These are phyloP conservation scores for Mollisiaceae sp. DNA, from an alignment of 2,329 filamentous ascomycete species.

Conservation along the genomic window DNA sequence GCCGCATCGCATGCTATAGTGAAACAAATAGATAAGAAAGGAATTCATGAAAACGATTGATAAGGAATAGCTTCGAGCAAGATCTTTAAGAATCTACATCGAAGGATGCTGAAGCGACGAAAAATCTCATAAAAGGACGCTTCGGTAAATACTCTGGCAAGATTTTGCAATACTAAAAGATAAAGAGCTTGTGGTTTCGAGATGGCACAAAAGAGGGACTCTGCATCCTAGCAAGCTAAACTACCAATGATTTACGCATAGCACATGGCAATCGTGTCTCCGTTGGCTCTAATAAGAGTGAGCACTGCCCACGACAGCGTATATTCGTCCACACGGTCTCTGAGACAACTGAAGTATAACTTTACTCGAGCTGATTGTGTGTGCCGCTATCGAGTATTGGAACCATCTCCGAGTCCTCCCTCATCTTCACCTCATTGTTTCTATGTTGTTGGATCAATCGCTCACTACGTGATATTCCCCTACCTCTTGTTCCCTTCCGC, in stretches of 20 bases:
- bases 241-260: background rate
- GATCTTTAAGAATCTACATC: background rate
- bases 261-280: background rate
- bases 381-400: too few relatives aligned
- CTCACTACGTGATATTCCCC: too few relatives aligned
- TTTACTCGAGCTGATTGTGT: too few relatives aligned
- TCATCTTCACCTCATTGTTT: too few relatives aligned
- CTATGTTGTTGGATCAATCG: too few relatives aligned
- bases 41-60: background rate
- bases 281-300: background rate
- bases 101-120: background rate
- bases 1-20: background rate
- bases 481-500: too few relatives aligned
- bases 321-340: background rate
- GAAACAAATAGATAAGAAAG: background rate
- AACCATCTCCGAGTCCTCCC: too few relatives aligned
- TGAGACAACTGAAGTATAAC: background rate
- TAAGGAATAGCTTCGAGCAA: background rate
- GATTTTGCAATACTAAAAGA: background rate
- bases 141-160: background rate
- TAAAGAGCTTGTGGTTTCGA: background rate
- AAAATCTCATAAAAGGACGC: background rate
- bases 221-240: background rate
- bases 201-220: background rate
- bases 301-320: background rate